Conservation (phyloP, 2,329 filamentous ascomycete genomes). For the Penicillium sumatraense region DNA sequence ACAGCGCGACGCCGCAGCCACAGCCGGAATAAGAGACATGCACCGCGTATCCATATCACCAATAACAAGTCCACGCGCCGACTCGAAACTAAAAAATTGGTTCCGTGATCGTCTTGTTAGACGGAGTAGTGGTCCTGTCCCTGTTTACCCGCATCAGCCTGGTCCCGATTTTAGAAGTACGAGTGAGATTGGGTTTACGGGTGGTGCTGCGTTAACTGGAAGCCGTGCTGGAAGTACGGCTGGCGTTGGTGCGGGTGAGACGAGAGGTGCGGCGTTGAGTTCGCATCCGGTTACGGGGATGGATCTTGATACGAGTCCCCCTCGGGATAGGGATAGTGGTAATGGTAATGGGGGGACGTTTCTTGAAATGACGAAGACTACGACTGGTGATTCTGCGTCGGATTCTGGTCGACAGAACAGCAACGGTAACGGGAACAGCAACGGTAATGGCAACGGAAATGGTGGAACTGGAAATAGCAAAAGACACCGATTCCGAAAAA, state of each 20-base stretch:
- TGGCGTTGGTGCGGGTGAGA: too few relatives aligned
- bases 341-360: slow-evolving; percentile 14
- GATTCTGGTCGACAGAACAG: slow-evolving; percentile 18
- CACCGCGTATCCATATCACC: slow-evolving; percentile 19
- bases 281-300: slow-evolving; percentile 40
- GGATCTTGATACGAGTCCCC: too few relatives aligned
- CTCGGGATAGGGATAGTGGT: too few relatives aligned
- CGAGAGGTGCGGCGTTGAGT: slow-evolving; percentile 31
- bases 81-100: slow-evolving; percentile 42
- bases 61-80: slow-evolving; percentile 30
- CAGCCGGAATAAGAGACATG: slow-evolving; percentile 7
- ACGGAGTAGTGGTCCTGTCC: slow-evolving; percentile 31
- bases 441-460: slow-evolving; percentile 19
- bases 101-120: slow-evolving; percentile 36
- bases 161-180: slow-evolving; percentile 24
- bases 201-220: slow-evolving; percentile 25
- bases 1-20: slow-evolving; percentile 18
- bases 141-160: slow-evolving; percentile 28
- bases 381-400: slow-evolving; percentile 15
- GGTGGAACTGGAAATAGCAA: slow-evolving; percentile 20
- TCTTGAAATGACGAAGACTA: slow-evolving; percentile 17
- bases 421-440: not conserved
- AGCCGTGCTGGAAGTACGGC: too few relatives aligned
- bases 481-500: slow-evolving; percentile 31
- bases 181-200: slow-evolving; percentile 23